Evolutionary conservation across 129 eudicot genomes (phyloP), one percentile per base, ranked within the genome.

Genomic region (Lactuca saligna): DNA sequence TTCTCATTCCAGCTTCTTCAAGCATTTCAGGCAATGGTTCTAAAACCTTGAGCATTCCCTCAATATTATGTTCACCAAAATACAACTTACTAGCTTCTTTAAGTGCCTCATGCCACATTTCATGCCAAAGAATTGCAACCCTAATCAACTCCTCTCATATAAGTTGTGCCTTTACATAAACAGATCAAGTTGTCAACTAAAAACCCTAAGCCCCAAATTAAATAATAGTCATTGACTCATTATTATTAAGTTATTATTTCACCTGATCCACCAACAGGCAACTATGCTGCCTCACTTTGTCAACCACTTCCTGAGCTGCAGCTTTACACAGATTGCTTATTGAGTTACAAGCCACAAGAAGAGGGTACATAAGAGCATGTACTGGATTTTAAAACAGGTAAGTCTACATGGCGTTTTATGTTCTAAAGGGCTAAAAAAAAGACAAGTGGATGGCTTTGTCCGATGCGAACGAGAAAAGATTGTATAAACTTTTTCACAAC

Each of bases 281-380:
- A 55, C 96, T 89, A 62, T 92, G 98, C 1, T 20, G 25, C 25
- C 25, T 20, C 25, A 20, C 25, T 20, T 20, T 20, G 25, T 20
- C 25, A 20, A 92, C 98, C 62, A 92, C 98, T 80, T 90, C 96
- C 61, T 92, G 87, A 63, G 98, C 96, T 44, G 96, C 98, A 80
- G 94, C 83, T 79, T 83, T 92, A 67, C 96, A 86, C 59, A 84
- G 75, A 70, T 82, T 82, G 84, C 98, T 92, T 76, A 89, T 84
- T 10, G 98, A 87, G 75, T 88, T 92, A 70, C 98, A 92, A 9
- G 98, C 98, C 89, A 89, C 95, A 56, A 92, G 95, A 75, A 92
- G 96, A 51, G 98, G 98, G 71, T 92, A 92, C 96, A 92, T 89
- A 71, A 92, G 98, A 79, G 98, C 98, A 96, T 92, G 95, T 44